Evolutionary conservation across 78 protist species (phyloP).

Genomic region (Pigoraptor vietnamica): DNA sequence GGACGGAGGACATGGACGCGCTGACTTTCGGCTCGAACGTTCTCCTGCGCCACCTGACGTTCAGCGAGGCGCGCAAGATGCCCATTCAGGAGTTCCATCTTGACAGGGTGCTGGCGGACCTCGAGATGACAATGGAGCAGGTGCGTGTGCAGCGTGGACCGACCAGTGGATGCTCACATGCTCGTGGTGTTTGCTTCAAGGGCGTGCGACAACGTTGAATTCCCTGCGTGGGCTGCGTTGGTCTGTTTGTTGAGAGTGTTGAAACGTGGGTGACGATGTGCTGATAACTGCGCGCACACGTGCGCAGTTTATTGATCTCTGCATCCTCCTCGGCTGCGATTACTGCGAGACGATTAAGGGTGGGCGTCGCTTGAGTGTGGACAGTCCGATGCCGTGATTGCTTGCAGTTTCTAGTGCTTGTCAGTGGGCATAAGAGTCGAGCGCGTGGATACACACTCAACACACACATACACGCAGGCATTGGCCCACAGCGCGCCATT

Average conservation of each 20-base stretch:
- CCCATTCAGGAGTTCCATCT: slow-evolving; percentile 78
- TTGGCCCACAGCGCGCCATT: slow-evolving; percentile 78
- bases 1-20: slow-evolving; percentile 98
- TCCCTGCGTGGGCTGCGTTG: background rate
- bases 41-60: slow-evolving; percentile 73
- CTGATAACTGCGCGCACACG: background rate
- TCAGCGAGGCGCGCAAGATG: slow-evolving; percentile 74
- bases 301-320: slow-evolving; percentile 89
- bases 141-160: background rate
- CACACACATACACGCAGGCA: slow-evolving; percentile 22
- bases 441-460: background rate
- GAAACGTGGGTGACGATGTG: background rate
- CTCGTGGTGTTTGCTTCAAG: background rate
- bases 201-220: background rate
- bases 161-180: background rate
- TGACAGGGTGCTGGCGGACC: slow-evolving; percentile 47
- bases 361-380: too few relatives aligned
- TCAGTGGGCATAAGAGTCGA: background rate
- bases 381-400: too few relatives aligned
- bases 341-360: slow-evolving; percentile 78
- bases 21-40: slow-evolving; percentile 84
- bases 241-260: background rate
- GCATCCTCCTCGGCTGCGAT: slow-evolving; percentile 94
- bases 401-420: too few relatives aligned
- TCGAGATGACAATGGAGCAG: slow-evolving; percentile 64